Evolutionary conservation across 306 rosid species (phyloP).

Genomic region (Senna tora): DNA sequence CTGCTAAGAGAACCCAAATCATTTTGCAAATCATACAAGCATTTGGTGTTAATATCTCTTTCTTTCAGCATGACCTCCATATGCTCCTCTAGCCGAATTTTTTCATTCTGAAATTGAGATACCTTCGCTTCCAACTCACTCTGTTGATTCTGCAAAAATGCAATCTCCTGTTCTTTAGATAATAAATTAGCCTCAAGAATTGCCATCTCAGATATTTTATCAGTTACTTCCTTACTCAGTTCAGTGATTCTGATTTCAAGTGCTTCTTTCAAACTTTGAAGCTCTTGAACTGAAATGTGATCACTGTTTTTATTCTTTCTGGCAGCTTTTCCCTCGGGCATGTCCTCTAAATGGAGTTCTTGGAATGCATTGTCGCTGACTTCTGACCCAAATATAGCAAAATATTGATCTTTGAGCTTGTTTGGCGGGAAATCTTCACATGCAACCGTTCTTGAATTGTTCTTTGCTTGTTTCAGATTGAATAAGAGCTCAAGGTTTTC

Average conservation of each 20-base stretch:
- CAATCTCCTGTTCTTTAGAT: constrained; percentile 48
- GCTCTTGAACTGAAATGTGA: constrained; percentile 42
- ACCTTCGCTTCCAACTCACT: constrained; percentile 51
- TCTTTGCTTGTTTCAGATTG: constrained; percentile 77
- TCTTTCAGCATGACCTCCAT: constrained; percentile 40
- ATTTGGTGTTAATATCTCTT: constrained; percentile 33
- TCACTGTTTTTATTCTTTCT: constrained; percentile 39
- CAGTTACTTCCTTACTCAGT: constrained; percentile 40
- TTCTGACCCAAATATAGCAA: constrained; percentile 56
- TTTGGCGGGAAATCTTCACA: constrained; percentile 41
- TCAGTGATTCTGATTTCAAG: constrained; percentile 46
- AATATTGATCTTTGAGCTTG: constrained; percentile 43
- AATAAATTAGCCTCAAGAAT: constrained; percentile 48
- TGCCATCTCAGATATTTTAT: constrained; percentile 41
- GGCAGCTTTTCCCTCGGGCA: constrained; percentile 30
- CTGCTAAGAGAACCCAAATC: constrained; percentile 36
- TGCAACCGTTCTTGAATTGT: constrained; percentile 38
- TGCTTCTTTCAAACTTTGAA: constrained; percentile 43
- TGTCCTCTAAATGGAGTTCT: constrained; percentile 44
- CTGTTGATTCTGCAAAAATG: constrained; percentile 38
- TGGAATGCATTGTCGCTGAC: constrained; percentile 42
- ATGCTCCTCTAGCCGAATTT: constrained; percentile 48
- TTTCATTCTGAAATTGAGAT: constrained; percentile 49
- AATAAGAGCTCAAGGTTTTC: constrained; percentile 87
- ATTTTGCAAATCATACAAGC: constrained; percentile 34